Conservation (phyloP, 441 rosid species). For the Viola pubescens region DNA sequence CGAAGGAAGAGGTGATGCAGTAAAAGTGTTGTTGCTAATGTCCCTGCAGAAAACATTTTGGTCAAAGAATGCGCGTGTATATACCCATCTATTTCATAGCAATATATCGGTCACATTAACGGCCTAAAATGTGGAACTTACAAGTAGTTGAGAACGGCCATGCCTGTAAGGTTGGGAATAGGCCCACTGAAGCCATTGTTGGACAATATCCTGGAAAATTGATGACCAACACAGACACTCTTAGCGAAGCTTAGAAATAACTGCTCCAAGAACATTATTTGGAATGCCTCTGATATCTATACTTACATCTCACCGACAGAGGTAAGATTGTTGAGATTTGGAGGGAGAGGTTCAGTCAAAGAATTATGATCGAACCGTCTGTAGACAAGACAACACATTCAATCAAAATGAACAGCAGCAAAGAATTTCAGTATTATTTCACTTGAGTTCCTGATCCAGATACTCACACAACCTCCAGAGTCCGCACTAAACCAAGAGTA, state of each 20-base stretch:
- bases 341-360: constrained; percentile 43
- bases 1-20: constrained; percentile 35
- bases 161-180: constrained; percentile 51
- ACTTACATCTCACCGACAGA: constrained; percentile 54
- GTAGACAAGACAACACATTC: constrained; percentile 13
- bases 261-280: neutral
- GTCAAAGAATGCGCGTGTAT: neutral
- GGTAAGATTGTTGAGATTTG: constrained; percentile 45
- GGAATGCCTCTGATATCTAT: neutral
- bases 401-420: constrained; percentile 4
- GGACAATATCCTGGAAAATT: constrained; percentile 53
- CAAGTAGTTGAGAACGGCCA: constrained; percentile 52
- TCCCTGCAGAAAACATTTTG: constrained; percentile 41
- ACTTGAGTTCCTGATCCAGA: constrained; percentile 3
- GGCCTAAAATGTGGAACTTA: constrained; percentile 19
- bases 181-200: constrained; percentile 49
- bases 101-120: neutral
- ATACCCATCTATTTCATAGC: neutral
- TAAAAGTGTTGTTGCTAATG: constrained; percentile 64
- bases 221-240: neutral
- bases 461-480: constrained; percentile 68
- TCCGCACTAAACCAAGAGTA: constrained; percentile 47
- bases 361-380: constrained; percentile 69
- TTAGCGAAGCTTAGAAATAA: neutral
- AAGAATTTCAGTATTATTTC: neutral